A percentile compares a stretch with the other conserved stretches of the same genome.
These are phyloP conservation scores for Aspergillus awamori DNA, from an alignment of 2,329 filamentous ascomycete species.

Conservation along the genomic window DNA sequence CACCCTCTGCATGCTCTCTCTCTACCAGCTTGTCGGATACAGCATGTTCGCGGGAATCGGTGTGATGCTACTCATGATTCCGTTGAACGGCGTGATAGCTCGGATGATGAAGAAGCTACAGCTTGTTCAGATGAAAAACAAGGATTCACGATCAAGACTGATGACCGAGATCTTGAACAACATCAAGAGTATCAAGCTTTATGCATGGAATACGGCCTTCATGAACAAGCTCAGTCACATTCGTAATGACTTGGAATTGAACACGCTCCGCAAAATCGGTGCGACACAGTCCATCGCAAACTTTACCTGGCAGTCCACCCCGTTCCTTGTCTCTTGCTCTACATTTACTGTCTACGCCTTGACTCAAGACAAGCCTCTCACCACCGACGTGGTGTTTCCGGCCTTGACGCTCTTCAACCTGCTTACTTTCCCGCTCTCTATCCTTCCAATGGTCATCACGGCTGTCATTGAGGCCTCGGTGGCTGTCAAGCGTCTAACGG, in stretches of 20 bases:
- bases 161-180: slow-evolving; percentile 99
- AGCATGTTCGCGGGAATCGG: slow-evolving; percentile 95
- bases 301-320: slow-evolving; percentile 97
- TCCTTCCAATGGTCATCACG: slow-evolving; percentile 97
- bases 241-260: slow-evolving; percentile 91
- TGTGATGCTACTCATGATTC: slow-evolving; percentile 97
- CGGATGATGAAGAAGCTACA: slow-evolving; percentile 92
- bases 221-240: slow-evolving; percentile 97
- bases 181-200: slow-evolving; percentile 99
- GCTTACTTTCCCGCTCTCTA: slow-evolving; percentile 88
- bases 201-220: slow-evolving; percentile 95
- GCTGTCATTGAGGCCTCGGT: slow-evolving; percentile 95
- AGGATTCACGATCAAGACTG: slow-evolving; percentile 86
- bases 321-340: slow-evolving; percentile 94
- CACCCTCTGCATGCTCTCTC: slow-evolving; percentile 87
- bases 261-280: slow-evolving; percentile 93
- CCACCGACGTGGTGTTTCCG: slow-evolving; percentile 94
- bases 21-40: slow-evolving; percentile 91
- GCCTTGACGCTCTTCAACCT: slow-evolving; percentile 92
- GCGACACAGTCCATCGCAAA: slow-evolving; percentile 92
- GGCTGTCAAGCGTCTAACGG: slow-evolving; percentile 80
- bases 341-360: slow-evolving; percentile 95
- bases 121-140: slow-evolving; percentile 98
- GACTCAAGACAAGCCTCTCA: slow-evolving; percentile 76
- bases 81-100: slow-evolving; percentile 89